These are phyloP conservation scores for Nepenthes mirabilis DNA, from an alignment of 148 eudicot genomes.

Conservation along the genomic window DNA sequence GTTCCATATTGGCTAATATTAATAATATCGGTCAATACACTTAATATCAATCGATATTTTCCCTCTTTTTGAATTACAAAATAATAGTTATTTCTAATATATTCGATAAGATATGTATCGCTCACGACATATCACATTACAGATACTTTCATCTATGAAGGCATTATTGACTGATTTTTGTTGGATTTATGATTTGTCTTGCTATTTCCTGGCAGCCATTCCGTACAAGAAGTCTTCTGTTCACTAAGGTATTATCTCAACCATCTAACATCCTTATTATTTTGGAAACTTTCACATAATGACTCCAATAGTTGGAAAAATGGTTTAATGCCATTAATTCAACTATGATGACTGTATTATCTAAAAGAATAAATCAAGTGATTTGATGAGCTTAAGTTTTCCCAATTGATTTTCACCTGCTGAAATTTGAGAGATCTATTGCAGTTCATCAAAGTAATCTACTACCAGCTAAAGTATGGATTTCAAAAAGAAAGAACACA, in stretches of 20 bases:
- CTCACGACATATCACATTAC: too few species aligned
- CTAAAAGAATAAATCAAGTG: background rate
- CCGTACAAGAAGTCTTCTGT: constrained; percentile 68
- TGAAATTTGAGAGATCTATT: constrained; percentile 7
- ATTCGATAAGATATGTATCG: too few species aligned
- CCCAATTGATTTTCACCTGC: background rate
- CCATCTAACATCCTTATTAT: background rate
- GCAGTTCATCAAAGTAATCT: constrained; percentile 66
- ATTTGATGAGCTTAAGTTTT: background rate
- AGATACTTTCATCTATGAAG: too few species aligned
- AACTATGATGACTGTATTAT: too few species aligned
- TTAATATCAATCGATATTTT: too few species aligned
- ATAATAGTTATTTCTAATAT: too few species aligned
- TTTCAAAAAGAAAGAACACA: constrained; percentile 43
- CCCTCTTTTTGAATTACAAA: too few species aligned
- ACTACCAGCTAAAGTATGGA: constrained; percentile 82
- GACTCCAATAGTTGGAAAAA: background rate
- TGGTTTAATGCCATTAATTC: background rate
- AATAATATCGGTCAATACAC: too few species aligned
- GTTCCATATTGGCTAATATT: too few species aligned
- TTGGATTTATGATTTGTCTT: background rate
- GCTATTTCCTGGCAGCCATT: constrained; percentile 60
- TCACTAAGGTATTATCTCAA: constrained; percentile 56
- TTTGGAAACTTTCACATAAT: background rate
- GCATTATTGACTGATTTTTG: too few species aligned